phyloP scores from a whole-genome alignment of 129 eudicot genomes.

The Rutidosis leptorrhynchoides region DNA sequence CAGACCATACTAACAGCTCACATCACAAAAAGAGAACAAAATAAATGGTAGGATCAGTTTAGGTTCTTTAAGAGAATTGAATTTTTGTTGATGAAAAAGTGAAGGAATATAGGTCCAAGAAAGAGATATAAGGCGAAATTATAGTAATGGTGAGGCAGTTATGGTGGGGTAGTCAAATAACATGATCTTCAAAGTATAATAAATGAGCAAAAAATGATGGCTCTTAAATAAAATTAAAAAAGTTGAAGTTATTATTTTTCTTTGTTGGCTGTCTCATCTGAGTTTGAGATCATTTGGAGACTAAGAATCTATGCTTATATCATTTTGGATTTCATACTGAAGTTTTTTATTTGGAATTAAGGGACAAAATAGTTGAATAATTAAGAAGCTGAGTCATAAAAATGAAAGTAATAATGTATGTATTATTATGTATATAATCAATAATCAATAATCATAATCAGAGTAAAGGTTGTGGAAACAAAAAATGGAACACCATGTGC shows the following conservation, averaged over 20 bases:
- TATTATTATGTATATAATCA: slow-evolving; percentile 12
- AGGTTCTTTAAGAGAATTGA: slow-evolving; percentile 14
- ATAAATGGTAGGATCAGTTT: slow-evolving; percentile 6
- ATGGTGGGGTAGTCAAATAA: slow-evolving; percentile 10
- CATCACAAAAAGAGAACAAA: slow-evolving; percentile 17
- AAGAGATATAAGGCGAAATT: slow-evolving; percentile 2
- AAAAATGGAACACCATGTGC: slow-evolving; percentile 71
- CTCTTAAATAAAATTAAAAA: neutral
- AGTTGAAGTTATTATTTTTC: neutral
- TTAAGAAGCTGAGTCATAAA: slow-evolving; percentile 26
- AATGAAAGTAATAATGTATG: slow-evolving; percentile 25
- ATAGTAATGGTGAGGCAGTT: slow-evolving; percentile 52
- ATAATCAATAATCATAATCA: too few species aligned
- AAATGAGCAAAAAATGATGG: slow-evolving; percentile 17
- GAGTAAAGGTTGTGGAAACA: slow-evolving; percentile 37
- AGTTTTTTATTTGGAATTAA: slow-evolving; percentile 5
- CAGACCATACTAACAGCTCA: slow-evolving; percentile 20
- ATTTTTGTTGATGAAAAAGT: slow-evolving; percentile 13
- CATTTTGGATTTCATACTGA: slow-evolving; percentile 24
- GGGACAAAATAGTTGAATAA: slow-evolving; percentile 26
- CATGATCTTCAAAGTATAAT: slow-evolving; percentile 14
- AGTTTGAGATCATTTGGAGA: slow-evolving; percentile 23
- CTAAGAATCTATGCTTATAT: slow-evolving; percentile 16
- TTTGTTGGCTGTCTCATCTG: slow-evolving; percentile 16
- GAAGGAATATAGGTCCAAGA: neutral